Conservation (phyloP, 228 moss, liverwort and hornwort species). For the Sphagnum fallax region DNA sequence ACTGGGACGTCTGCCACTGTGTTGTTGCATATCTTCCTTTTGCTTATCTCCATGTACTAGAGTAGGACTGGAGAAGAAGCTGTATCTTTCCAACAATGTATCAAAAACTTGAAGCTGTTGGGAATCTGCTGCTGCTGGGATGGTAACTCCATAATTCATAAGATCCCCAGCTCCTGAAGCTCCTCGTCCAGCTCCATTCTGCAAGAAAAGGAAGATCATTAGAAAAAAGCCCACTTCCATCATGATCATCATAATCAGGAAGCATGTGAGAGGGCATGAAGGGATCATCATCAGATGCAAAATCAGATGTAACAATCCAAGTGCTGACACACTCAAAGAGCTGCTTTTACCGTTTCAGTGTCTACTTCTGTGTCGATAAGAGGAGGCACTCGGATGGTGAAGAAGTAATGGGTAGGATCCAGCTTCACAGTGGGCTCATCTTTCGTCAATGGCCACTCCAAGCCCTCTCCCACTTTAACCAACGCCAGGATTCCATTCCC, state of each 20-base stretch:
- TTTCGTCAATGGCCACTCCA: slow-evolving; percentile 75
- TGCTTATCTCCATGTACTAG: slow-evolving; percentile 43
- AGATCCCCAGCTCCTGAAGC: slow-evolving; percentile 12
- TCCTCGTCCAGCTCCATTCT: background rate
- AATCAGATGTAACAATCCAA: no score
- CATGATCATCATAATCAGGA: background rate
- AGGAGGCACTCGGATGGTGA: slow-evolving; percentile 51
- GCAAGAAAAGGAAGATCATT: background rate
- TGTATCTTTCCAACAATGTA: slow-evolving; percentile 39
- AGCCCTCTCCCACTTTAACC: slow-evolving; percentile 50
- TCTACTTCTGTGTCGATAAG: slow-evolving; percentile 25
- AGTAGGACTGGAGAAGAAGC: slow-evolving; percentile 55
- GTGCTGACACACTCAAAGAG: no score
- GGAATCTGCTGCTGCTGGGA: slow-evolving; percentile 27
- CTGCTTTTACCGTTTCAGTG: slow-evolving; percentile 9
- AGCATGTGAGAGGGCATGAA: background rate
- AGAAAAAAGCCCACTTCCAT: background rate
- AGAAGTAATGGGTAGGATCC: slow-evolving; percentile 73
- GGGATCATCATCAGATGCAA: no score
- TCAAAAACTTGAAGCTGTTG: slow-evolving; percentile 43
- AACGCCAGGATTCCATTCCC: slow-evolving; percentile 63
- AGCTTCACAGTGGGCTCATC: slow-evolving; percentile 66
- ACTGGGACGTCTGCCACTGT: slow-evolving; percentile 5
- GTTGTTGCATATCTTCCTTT: slow-evolving; percentile 9
- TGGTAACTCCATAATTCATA: slow-evolving; percentile 77